Evolutionary conservation across 2,329 filamentous ascomycete species (phyloP).

Genomic region (Arthroderma sp.): DNA sequence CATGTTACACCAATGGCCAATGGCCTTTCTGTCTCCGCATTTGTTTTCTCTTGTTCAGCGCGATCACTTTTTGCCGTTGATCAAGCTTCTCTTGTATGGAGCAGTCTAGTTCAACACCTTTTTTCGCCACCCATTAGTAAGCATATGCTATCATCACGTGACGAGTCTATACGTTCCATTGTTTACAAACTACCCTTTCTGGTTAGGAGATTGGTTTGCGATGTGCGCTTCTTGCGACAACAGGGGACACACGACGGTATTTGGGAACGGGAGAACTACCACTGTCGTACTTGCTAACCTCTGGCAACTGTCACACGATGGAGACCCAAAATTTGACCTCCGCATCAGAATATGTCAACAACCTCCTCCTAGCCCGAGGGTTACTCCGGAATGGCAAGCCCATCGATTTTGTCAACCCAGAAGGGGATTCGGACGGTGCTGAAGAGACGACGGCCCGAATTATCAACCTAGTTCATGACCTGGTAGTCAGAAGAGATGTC

Average conservation of each 20-base stretch:
- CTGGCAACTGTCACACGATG: constrained; percentile 20
- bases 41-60: no score
- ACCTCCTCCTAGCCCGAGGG: constrained; percentile 50
- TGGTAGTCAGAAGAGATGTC: constrained; percentile 82
- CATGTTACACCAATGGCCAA: no score
- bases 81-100: no score
- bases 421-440: constrained; percentile 45
- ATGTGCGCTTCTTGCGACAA: not conserved
- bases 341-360: constrained; percentile 52
- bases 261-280: not conserved
- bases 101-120: no score
- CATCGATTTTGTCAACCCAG: constrained; percentile 69
- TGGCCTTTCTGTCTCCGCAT: no score
- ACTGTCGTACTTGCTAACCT: not conserved
- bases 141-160: not conserved
- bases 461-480: constrained; percentile 86
- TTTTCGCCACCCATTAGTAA: no score
- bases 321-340: constrained; percentile 42
- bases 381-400: constrained; percentile 43
- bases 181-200: constrained; percentile 34
- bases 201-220: constrained; percentile 13
- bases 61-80: no score
- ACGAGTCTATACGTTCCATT: constrained; percentile 11
- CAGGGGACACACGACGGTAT: not conserved
- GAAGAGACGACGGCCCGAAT: constrained; percentile 67